These are phyloP conservation scores for Daedaleopsis nitida DNA, from an alignment of 768 basidiomycete genomes.

Conservation along the genomic window DNA sequence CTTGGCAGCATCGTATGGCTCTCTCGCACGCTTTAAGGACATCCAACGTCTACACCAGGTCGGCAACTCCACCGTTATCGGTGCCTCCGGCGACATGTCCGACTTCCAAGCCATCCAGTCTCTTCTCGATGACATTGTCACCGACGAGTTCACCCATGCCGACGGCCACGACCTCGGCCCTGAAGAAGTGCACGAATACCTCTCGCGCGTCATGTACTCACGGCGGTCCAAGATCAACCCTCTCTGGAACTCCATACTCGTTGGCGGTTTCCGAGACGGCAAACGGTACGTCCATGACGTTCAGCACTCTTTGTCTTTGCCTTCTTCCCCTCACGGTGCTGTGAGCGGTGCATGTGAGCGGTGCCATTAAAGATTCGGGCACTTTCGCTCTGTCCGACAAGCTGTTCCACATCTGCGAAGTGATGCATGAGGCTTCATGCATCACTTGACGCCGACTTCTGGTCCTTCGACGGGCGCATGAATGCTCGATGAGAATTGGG, in stretches of 20 bases:
- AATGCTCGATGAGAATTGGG: no score
- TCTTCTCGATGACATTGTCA: conserved; percentile 73
- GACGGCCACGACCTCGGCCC: conserved; percentile 88
- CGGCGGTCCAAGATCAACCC: conserved; percentile 89
- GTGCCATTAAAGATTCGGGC: no score
- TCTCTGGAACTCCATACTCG: conserved; percentile 91
- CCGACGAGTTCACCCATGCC: conserved; percentile 76
- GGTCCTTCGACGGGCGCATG: no score
- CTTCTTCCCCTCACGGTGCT: neutral
- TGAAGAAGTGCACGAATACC: conserved; percentile 88
- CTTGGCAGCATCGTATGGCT: conserved; percentile 86
- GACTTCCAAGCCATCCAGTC: conserved; percentile 94
- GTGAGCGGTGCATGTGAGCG: no score
- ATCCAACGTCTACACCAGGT: conserved; percentile 85
- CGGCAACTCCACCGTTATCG: conserved; percentile 83
- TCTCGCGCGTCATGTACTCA: conserved; percentile 88
- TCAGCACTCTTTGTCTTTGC: neutral
- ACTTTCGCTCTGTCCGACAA: no score
- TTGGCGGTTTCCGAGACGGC: conserved; percentile 89
- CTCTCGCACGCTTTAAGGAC: conserved; percentile 95
- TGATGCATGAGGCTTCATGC: no score
- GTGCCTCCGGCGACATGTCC: conserved; percentile 94
- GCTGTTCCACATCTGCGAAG: no score
- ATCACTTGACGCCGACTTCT: no score
- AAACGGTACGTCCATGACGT: conserved; percentile 55